A percentile compares a stretch with the other conserved stretches of the same genome.
phyloP scores from a whole-genome alignment of 345 rosid genomes.

The Leavenworthia alabamica region DNA sequence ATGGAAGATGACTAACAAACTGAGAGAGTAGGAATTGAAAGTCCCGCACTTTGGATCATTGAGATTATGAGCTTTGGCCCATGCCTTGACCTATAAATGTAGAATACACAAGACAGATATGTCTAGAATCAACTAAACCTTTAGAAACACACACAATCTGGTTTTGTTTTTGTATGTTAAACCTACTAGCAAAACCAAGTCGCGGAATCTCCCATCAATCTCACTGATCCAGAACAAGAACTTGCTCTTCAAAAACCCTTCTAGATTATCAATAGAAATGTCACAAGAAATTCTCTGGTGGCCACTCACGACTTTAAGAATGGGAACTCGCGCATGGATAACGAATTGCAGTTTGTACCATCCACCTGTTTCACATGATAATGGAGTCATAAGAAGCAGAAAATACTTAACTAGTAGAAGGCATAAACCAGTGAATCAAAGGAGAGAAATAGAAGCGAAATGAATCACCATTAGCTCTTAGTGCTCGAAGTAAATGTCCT shows the following conservation, averaged over 20 bases:
- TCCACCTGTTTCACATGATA: slow-evolving; percentile 37
- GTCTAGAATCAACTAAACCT: neutral
- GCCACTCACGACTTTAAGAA: slow-evolving; percentile 55
- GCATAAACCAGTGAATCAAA: neutral
- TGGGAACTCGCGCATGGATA: slow-evolving; percentile 70
- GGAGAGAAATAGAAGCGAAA: neutral
- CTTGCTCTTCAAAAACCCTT: slow-evolving; percentile 69
- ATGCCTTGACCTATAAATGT: slow-evolving; percentile 76
- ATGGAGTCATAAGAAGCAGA: neutral
- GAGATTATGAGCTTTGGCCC: slow-evolving; percentile 84
- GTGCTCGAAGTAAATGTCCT: slow-evolving; percentile 44
- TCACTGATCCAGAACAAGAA: slow-evolving; percentile 70
- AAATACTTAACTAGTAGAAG: slow-evolving; percentile 3
- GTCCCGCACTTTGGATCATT: slow-evolving; percentile 66
- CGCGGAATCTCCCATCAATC: slow-evolving; percentile 78
- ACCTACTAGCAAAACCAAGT: slow-evolving; percentile 69
- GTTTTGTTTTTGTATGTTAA: slow-evolving; percentile 7
- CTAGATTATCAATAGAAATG: slow-evolving; percentile 71
- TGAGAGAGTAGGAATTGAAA: slow-evolving; percentile 74
- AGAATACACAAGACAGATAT: neutral
- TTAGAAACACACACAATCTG: slow-evolving; percentile 6
- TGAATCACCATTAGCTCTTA: slow-evolving; percentile 50
- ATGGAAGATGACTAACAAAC: slow-evolving; percentile 84
- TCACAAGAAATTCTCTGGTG: slow-evolving; percentile 63
- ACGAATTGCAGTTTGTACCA: slow-evolving; percentile 50